Base-by-base conservation (phyloP, 2,329 filamentous ascomycete species). In the Dactylellina cionopaga region DNA sequence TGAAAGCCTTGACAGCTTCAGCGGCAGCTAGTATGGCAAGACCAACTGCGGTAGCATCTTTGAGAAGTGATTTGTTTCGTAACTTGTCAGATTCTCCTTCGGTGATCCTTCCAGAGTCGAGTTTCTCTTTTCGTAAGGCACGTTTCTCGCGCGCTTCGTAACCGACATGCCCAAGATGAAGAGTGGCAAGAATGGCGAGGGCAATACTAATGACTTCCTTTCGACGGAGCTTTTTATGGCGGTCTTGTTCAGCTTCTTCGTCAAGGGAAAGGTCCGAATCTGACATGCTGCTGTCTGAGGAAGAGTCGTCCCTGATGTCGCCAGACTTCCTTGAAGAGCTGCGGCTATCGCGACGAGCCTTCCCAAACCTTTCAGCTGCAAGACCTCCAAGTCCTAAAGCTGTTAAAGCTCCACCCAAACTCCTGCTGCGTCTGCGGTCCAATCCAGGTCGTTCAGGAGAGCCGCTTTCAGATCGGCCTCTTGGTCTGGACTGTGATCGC, bases 141-240 rank as follows among this genome's bases (percentile, higher is more conserved):
- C 56, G 63, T 15, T 74, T 74, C 51, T 74, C 69, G 10, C 49
- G 55, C 1, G 69, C 55, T 37, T 74, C 62, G 29, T 65, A 68
- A 6, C 60, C 35, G n/a, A 33, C 59, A 24, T 74, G 62, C 15
- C 69, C 62, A 11, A 74, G 60, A 15, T 72, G 41, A 19, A 74
- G 37, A 15, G 63, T 62, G 6, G 69, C 69, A n/a, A 74, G 69
- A 17, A 74, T 56, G 9, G 69, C 54, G 19, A 74, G 69, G 17
- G 69, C 56, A 17, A 74, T 25, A 47, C 63, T 74, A 27, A 74
- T 74, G 5, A 74, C 52, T 43, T 74, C 62, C 25, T 62, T 68
- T 3, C 49, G 41, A 13, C 55, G 69, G 7, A 74, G 69, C 22
- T 41, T 58, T 24, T 72, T 72, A 4, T 44, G 17, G 9, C 69